phyloP scores from a whole-genome alignment of 345 rosid genomes.

The Trapa bicornis region DNA sequence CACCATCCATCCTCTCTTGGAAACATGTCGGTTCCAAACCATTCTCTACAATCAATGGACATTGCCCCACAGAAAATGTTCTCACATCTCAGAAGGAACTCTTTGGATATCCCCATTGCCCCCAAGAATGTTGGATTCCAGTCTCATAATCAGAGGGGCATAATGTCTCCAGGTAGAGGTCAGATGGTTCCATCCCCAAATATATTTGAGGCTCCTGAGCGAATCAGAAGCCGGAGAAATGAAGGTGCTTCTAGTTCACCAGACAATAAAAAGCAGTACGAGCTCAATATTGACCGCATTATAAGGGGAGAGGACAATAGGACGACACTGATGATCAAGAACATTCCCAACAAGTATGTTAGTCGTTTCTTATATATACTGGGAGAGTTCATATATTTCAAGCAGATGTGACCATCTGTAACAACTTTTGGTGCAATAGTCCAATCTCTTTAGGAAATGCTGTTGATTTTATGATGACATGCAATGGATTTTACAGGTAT shows the following conservation, averaged over 20 bases:
- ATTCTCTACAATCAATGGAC: conserved; percentile 27
- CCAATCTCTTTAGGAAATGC: neutral
- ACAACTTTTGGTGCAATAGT: too few relatives aligned
- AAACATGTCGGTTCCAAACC: conserved; percentile 31
- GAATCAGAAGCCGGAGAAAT: conserved; percentile 42
- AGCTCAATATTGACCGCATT: conserved; percentile 51
- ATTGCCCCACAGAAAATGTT: conserved; percentile 21
- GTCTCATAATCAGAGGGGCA: conserved; percentile 30
- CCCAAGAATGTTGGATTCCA: conserved; percentile 28
- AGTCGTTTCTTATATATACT: neutral
- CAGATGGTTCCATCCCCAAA: conserved; percentile 24
- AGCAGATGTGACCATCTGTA: neutral
- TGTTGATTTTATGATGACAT: neutral
- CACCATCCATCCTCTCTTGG: conserved; percentile 39
- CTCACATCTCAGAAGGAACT: conserved; percentile 25
- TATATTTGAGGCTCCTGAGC: conserved; percentile 39
- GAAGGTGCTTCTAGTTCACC: conserved; percentile 31
- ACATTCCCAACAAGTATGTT: conserved; percentile 67
- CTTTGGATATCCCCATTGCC: conserved; percentile 23
- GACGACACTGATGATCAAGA: conserved; percentile 70
- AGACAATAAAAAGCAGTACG: conserved; percentile 49
- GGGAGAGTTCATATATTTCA: neutral
- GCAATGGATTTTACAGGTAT: conserved; percentile 32
- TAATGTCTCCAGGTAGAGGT: conserved; percentile 27
- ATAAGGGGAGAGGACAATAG: conserved; percentile 44